Conservation (phyloP, 495 filamentous ascomycete genomes). For the Xylaria sp. region DNA sequence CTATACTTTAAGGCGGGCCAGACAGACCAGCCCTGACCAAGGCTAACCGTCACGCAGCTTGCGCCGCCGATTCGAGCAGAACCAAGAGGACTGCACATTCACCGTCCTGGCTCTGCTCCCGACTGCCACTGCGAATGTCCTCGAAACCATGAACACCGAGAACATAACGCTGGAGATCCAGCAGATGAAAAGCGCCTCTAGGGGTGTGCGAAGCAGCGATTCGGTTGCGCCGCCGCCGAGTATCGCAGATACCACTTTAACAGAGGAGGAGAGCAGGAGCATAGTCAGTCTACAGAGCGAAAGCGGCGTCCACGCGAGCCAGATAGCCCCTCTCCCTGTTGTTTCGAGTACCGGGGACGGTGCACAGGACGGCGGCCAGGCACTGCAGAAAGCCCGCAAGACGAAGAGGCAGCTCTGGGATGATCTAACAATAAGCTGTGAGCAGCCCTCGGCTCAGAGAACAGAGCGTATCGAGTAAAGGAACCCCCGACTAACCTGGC, state of each 20-base stretch:
- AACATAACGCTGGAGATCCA: constrained; percentile 89
- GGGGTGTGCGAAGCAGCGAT: constrained; percentile 69
- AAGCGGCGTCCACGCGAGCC: constrained; percentile 79
- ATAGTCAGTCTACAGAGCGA: constrained; percentile 78
- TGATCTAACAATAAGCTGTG: constrained; percentile 95
- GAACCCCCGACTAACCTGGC: constrained; percentile 34
- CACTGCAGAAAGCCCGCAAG: constrained; percentile 64
- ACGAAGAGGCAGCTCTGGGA: constrained; percentile 95
- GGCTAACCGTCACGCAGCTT: constrained; percentile 63
- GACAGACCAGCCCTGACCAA: constrained; percentile 1
- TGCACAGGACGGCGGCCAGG: constrained; percentile 47
- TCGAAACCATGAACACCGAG: constrained; percentile 88
- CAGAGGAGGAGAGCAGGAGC: constrained; percentile 83
- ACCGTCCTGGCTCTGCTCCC: constrained; percentile 97
- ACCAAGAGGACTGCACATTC: constrained; percentile 97
- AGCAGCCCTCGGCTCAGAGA: constrained; percentile 34
- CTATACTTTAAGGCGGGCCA: too few relatives aligned
- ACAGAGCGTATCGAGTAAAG: neutral
- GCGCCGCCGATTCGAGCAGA: constrained; percentile 94
- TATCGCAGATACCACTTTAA: constrained; percentile 59
- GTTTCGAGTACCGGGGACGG: constrained; percentile 40
- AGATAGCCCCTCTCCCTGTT: constrained; percentile 61
- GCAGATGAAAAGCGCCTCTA: constrained; percentile 83
- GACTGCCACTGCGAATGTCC: constrained; percentile 85
- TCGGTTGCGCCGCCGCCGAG: constrained; percentile 72